phyloP scores from a whole-genome alignment of 352 stramenopile species.

The Albugo candida region DNA sequence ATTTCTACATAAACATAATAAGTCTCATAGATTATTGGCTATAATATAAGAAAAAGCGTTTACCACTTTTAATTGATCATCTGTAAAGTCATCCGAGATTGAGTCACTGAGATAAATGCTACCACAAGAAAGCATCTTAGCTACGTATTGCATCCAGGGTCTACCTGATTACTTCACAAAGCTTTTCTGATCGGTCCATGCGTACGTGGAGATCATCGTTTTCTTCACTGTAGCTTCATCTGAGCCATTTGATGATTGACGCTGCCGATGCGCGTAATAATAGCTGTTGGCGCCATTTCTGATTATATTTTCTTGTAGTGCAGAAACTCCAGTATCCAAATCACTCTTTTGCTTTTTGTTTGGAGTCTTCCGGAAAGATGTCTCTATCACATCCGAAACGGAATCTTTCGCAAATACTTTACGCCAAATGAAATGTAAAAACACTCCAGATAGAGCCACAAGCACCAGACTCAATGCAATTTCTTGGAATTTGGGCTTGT shows the following conservation, averaged over 20 bases:
- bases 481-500: slow-evolving; percentile 19
- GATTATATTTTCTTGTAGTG: slow-evolving; percentile 38
- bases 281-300: slow-evolving; percentile 68
- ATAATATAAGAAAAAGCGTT: slow-evolving; percentile 5
- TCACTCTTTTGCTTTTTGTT: slow-evolving; percentile 1
- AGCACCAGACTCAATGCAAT: slow-evolving; percentile 3
- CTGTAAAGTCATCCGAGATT: slow-evolving; percentile 22
- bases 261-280: slow-evolving; percentile 55
- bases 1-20: slow-evolving; percentile 22
- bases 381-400: slow-evolving; percentile 9
- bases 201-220: slow-evolving; percentile 48
- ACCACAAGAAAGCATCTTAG: not conserved
- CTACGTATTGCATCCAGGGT: not conserved
- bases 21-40: not conserved
- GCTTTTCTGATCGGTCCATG: slow-evolving; percentile 56
- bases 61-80: slow-evolving; percentile 46
- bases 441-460: slow-evolving; percentile 1
- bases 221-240: slow-evolving; percentile 18
- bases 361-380: slow-evolving; percentile 2
- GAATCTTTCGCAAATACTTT: slow-evolving; percentile 12
- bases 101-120: slow-evolving; percentile 69
- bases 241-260: slow-evolving; percentile 7
- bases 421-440: slow-evolving; percentile 16
- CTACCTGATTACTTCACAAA: slow-evolving; percentile 22
- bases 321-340: slow-evolving; percentile 15